Base-by-base conservation (phyloP, 139 green algal genomes). In the Chlorella sp. region DNA sequence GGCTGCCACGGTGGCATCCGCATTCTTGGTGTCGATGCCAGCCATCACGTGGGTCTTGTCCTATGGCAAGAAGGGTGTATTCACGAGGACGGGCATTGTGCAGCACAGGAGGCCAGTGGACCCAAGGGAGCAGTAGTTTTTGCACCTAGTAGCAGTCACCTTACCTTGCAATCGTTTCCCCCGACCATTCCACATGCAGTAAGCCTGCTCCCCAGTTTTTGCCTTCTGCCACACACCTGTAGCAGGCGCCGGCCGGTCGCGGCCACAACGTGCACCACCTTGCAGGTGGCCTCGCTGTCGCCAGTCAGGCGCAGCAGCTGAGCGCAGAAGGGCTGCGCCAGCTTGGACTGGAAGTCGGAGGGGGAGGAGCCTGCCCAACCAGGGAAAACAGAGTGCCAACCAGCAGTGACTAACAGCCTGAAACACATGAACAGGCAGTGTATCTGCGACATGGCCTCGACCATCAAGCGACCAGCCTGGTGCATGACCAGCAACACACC, bases 221-320 rank as follows among this genome's bases (percentile, higher is more conserved):
- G n/a, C n/a, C n/a, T n/a, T n/a, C 44, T 51, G 44, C 44, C 44
- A 9, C 44, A 51, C 34, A 76, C 78, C 78, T 78, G 74, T 7
- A 86, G 81, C 60, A 73, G 81, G 44, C 82, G 82, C 32, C 70
- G 74, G 64, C 82, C 64, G 20, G 47, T 13, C 21, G 74, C 25
- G 13, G 64, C 7, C n/a, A 17, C 34, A 21, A 76, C 71, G 23
- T 56, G 67, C 7, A 72, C 51, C 20, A 87, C 55, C 28, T 34
- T 74, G 82, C 82, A 87, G 30, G 82, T 87, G 71, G 82, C 82
- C 16, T 25, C 25, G 32, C 55, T 18, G 55, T 87, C 82, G 71
- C 70, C 70, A 1, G 75, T 87, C 30, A 84, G 70, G 74, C 64
- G 47, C 63, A 83, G 47, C 63, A 87, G 74, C 62, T 74, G 64